Base-by-base conservation (phyloP, 1,284 basidiomycete genomes). In the Tilletia caries region DNA sequence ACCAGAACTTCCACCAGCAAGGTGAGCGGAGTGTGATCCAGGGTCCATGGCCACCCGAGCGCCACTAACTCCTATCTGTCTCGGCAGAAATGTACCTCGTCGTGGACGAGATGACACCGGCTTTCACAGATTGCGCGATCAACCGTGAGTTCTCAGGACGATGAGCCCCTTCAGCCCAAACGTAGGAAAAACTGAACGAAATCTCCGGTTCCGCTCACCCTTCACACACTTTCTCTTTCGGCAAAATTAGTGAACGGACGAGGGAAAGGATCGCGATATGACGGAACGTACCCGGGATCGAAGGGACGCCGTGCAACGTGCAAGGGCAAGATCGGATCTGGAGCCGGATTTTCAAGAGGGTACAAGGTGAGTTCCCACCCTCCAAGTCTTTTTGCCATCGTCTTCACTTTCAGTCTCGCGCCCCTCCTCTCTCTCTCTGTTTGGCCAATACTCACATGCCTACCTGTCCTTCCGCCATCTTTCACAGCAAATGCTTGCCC, bases 1-100 rank as follows among this genome's bases (percentile, higher is more conserved):
- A 50, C 48, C 48, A 50, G 48, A 50, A 50, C n/a, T 50, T 50
- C 48, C 20, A 50, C n/a, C n/a, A 50, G n/a, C n/a, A 50, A 50
- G 48, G 48, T 50, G n/a, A 50, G 48, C n/a, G 48, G 20, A 50
- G 48, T 8, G 1, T 8, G 2, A 23, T 2, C 1, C 1, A 50
- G 20, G 20, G n/a, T n/a, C n/a, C n/a, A n/a, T n/a, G n/a, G n/a
- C n/a, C n/a, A n/a, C n/a, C n/a, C n/a, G n/a, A n/a, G n/a, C n/a
- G n/a, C n/a, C n/a, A n/a, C n/a, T n/a, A n/a, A n/a, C n/a, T n/a
- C n/a, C n/a, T n/a, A 41, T 41, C 37, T 41, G 8, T 10, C 1
- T 50, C n/a, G 8, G 1, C 48, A 50, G 48, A 50, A 27, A 50
- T 50, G 48, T 50, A 50, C 25, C 48, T 50, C 2, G 48, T 50